phyloP scores from a whole-genome alignment of 192 early-diverging fungal genomes.

The Neocallimastix lanati region DNA sequence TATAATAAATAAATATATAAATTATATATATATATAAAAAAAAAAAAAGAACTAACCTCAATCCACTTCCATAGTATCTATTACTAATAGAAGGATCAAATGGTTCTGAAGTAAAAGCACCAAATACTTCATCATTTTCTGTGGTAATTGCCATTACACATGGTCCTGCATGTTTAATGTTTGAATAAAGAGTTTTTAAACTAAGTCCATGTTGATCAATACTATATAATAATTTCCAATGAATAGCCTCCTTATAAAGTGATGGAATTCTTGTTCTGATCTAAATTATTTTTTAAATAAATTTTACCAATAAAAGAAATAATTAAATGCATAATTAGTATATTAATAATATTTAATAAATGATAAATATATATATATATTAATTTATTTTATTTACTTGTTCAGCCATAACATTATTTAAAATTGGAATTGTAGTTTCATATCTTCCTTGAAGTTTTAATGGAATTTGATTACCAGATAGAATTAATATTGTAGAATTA shows the following conservation, averaged over 20 bases:
- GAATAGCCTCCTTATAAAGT: constrained; percentile 48
- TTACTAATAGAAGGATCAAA: constrained; percentile 16
- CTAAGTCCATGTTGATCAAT: constrained; percentile 88
- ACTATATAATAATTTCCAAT: constrained; percentile 72
- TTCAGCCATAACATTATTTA: background rate
- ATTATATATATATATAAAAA: no score
- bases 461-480: background rate
- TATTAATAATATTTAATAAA: no score
- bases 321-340: no score
- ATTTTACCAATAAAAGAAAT: no score
- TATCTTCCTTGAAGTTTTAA: background rate
- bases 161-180: constrained; percentile 43
- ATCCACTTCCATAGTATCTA: constrained; percentile 64
- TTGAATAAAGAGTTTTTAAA: constrained; percentile 60
- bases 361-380: no score
- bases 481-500: background rate
- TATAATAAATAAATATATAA: no score
- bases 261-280: constrained; percentile 31
- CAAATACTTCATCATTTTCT: constrained; percentile 40
- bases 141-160: constrained; percentile 52
- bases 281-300: no score
- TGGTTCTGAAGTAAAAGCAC: constrained; percentile 52
- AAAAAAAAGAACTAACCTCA: constrained; percentile 47
- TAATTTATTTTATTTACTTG: background rate
- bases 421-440: background rate